Evolutionary conservation across 2,329 filamentous ascomycete species (phyloP), one percentile per base, ranked within the genome.

Genomic region (Sporothrix humicola): DNA sequence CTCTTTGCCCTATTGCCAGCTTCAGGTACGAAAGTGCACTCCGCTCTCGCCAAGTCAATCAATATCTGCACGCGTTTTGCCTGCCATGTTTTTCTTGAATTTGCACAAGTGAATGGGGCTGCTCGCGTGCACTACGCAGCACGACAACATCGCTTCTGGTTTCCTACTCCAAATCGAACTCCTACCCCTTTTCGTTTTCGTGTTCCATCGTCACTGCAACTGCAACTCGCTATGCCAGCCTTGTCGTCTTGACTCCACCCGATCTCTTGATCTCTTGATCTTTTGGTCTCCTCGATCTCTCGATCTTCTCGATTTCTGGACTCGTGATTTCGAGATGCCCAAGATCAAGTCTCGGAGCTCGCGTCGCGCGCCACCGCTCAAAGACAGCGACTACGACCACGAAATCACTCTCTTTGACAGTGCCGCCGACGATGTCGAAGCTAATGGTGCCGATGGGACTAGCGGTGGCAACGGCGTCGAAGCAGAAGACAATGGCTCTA

Each of bases 351-450:
- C 82, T 75, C 83, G 84, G 77, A 86, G 83, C 76, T 88, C 86
- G 76, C 88, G 89, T 78, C 88, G 89, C 78, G 86, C 84, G 52
- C 79, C 84, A 70, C 83, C 84, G 73, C 83, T 90, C 73, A 86
- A 87, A 80, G 88, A 90, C 76, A 83, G 82, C 79, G 89, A 91
- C 77, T 91, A 91, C 79, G 90, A 92, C 78, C 92, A 93, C 81
- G 90, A 91, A 80, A 94, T 95, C 79, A 82, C 80, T 77, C 87
- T 95, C 52, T 84, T 93, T 77, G 91, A 93, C 80, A 83, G 85
- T 73, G 84, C 78, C 75, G 79, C 75, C 48, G 71, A 48, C 50
- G 52, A 69, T n/a, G 13, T 37, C 31, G 31, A 37, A 37, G 31
- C 31, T 37, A 37, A 5, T 37, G 31, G 31, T 37, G 31, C 31